Percentiles rank a stretch among this genome's conserved stretches.
phyloP scores from a whole-genome alignment of 2,329 filamentous ascomycete species.

The Pyricularia pennisetigena region DNA sequence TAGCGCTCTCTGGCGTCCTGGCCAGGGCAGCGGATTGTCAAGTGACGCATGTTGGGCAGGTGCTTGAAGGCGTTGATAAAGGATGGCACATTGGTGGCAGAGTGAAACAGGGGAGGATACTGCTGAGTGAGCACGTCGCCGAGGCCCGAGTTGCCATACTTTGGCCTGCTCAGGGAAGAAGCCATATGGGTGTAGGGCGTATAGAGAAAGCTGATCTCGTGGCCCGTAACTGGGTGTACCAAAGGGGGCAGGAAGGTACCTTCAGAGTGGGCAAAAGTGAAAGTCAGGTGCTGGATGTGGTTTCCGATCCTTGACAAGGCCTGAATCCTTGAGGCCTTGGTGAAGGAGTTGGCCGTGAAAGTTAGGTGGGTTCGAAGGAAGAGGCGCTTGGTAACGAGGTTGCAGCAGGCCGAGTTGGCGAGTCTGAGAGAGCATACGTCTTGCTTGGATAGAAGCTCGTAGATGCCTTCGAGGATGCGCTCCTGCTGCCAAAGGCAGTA shows the following conservation, averaged over 20 bases:
- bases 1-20: slow-evolving; percentile 61
- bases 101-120: slow-evolving; percentile 83
- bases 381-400: slow-evolving; percentile 57
- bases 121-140: slow-evolving; percentile 76
- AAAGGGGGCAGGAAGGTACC: slow-evolving; percentile 79
- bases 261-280: slow-evolving; percentile 61
- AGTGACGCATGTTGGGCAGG: slow-evolving; percentile 60
- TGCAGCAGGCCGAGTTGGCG: slow-evolving; percentile 60
- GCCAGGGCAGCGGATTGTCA: slow-evolving; percentile 68
- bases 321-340: slow-evolving; percentile 60
- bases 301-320: slow-evolving; percentile 70
- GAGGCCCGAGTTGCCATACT: slow-evolving; percentile 71
- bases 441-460: slow-evolving; percentile 35
- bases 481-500: slow-evolving; percentile 46
- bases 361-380: slow-evolving; percentile 61
- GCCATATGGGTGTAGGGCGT: slow-evolving; percentile 62
- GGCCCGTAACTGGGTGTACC: slow-evolving; percentile 65
- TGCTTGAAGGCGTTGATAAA: slow-evolving; percentile 68
- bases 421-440: slow-evolving; percentile 53
- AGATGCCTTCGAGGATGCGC: slow-evolving; percentile 37
- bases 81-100: slow-evolving; percentile 75
- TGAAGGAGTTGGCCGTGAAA: slow-evolving; percentile 68
- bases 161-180: slow-evolving; percentile 53
- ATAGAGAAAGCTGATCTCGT: slow-evolving; percentile 74
- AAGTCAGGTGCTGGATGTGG: slow-evolving; percentile 68